Base-by-base conservation (phyloP, 257 asterid genomes). In the Salvia splendens region DNA sequence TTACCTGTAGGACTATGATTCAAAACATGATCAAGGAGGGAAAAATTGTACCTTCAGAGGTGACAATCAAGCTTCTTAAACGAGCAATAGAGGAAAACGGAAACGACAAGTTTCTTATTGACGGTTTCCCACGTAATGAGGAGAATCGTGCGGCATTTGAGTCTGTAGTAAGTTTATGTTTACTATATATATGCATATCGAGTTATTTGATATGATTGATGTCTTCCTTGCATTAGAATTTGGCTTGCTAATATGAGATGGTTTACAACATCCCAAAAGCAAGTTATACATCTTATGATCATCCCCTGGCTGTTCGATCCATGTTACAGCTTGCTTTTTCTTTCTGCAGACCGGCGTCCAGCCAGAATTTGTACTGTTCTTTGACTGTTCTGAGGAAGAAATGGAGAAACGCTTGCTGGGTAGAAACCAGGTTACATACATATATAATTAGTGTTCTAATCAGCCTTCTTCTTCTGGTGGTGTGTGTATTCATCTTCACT, bases 41-140 rank as follows among this genome's bases (percentile, higher is more conserved):
- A 38, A 87, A 86, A 57, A 89, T 92, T 78, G 98, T 92, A 58
- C 96, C 98, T 41, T 92, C 95, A 1, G 95, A 87, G 81, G 92
- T 89, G 50, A 92, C 98, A 42, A 84, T 92, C 73, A 83, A 77
- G 83, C 96, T 92, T 65, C 90, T 87, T 52, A 81, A 84, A 73
- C 82, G 77, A 76, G 96, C 96, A 64, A 92, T 92, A 69, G 64
- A 65, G 67, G 95, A 87, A 83, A 81, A 52, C 56, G 87, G 68
- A 54, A 89, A 92, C 33, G 95, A 89, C 78, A 92, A 92, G 68
- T 92, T 89, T 80, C 96, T 89, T n/a, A 89, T 92, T 71, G 98
- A 92, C 73, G 98, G 98, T 8, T 89, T 92, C 75, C 98, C 96
- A 61, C 95, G 98, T 53, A 89, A 89, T 69, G 96, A 92, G 85